Evolutionary conservation across 1,284 basidiomycete genomes (phyloP), one percentile per base, ranked within the genome.

Genomic region (Phellinidium pouzarii): DNA sequence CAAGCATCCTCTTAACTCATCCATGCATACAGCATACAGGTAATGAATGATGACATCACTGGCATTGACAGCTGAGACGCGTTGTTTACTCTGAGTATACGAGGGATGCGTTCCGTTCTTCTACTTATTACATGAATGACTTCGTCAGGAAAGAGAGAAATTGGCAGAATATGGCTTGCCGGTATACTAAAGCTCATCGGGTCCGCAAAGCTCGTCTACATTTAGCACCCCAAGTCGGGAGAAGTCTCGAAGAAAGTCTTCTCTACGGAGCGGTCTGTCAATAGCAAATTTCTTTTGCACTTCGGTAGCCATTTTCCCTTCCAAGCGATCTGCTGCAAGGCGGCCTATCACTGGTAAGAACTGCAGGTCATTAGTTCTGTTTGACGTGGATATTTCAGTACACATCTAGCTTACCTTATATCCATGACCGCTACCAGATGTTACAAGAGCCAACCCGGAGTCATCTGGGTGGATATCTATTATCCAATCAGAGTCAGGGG

Each of bases 331-430:
- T 8, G 76, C 81, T 12, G 94, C 81, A 23, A 94, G 71, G 7
- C 77, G 68, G 9, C 93, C 93, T 51, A 96, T 77, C 34, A 81
- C 80, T 9, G 92, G 91, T 6, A 94, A 74, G 71, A 94, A 94
- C 84, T 90, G 49, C 31, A 34, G 14, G 31, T 34, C 31, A 14
- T 34, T 34, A 34, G 31, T 8, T 3, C 3, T 45, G n/a, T 34
- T 17, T 37, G 26, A 11, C 6, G 50, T 44, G 14, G 25, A 19
- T n/a, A n/a, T n/a, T 22, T 48, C 37, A 27, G 26, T 43, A 38
- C 11, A n/a, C 14, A 36, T 11, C 9, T 36, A 36, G 36, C 64
- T 51, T 53, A 82, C 87, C 75, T 91, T 93, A 73, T 81, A 92
- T 0, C 80, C 89, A 66, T 93, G 90, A 0, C 89, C 90, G 59